Percentiles rank a stretch among this genome's conserved stretches.
Evolutionary conservation across 1,139 yeast genomes (phyloP).

Genomic region (Debaryomyces coudertii): DNA sequence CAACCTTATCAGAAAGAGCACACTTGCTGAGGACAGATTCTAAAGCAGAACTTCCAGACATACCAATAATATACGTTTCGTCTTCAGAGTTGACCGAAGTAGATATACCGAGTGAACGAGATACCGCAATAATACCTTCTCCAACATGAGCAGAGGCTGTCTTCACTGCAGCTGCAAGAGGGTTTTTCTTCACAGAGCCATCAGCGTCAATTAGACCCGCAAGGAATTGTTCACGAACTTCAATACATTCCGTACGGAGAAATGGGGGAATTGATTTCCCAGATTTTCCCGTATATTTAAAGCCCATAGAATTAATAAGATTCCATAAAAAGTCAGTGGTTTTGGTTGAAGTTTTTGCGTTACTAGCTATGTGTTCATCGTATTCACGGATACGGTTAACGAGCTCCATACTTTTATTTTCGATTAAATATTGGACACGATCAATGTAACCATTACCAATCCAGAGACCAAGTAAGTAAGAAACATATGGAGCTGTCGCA

Average conservation of each 20-base stretch:
- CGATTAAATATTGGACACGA: slow-evolving; percentile 25
- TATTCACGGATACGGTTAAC: slow-evolving; percentile 8
- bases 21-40: slow-evolving; percentile 24
- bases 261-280: slow-evolving; percentile 20
- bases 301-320: slow-evolving; percentile 10
- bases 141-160: slow-evolving; percentile 31
- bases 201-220: slow-evolving; percentile 46
- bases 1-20: slow-evolving; percentile 19
- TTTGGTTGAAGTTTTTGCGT: not conserved
- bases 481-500: slow-evolving; percentile 23
- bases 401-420: slow-evolving; percentile 13
- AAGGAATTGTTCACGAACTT: slow-evolving; percentile 39
- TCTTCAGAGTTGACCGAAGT: slow-evolving; percentile 20
- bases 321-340: slow-evolving; percentile 13
- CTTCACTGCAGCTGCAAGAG: slow-evolving; percentile 26
- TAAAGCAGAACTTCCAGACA: slow-evolving; percentile 22
- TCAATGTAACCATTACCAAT: slow-evolving; percentile 22
- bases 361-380: slow-evolving; percentile 5
- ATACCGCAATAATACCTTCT: slow-evolving; percentile 34
- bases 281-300: slow-evolving; percentile 3
- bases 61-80: slow-evolving; percentile 15
- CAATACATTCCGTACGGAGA: slow-evolving; percentile 23
- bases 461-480: slow-evolving; percentile 37
- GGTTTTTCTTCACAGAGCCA: slow-evolving; percentile 29
- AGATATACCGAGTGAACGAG: slow-evolving; percentile 43